Percentiles rank a stretch among this genome's conserved stretches.
Evolutionary conservation across 176 grass and related monocot genomes (phyloP).

Genomic region (Triticum urartu): DNA sequence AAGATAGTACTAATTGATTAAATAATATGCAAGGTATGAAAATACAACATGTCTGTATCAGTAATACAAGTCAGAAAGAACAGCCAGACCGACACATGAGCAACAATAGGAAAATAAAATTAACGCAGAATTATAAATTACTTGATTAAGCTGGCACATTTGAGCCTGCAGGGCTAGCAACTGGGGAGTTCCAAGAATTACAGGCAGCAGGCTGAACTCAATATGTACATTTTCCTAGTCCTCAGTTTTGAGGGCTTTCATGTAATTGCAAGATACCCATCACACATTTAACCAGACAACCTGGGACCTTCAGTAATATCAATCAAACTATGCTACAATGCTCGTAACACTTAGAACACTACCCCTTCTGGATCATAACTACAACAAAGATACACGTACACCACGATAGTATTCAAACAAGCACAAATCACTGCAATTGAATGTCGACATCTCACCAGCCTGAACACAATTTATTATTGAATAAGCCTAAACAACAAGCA

Average conservation of each 20-base stretch:
- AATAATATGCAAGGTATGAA: neutral
- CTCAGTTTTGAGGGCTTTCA: neutral
- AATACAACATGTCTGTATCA: neutral
- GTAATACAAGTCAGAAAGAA: neutral
- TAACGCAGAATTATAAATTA: too few relatives aligned
- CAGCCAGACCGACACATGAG: neutral
- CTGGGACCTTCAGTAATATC: neutral
- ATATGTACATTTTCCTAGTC: neutral
- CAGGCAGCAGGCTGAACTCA: neutral
- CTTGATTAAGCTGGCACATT: neutral
- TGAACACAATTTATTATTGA: neutral
- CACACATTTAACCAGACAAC: neutral
- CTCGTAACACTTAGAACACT: too few relatives aligned
- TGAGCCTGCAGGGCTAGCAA: too few relatives aligned
- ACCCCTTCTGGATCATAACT: neutral
- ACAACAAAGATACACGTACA: neutral
- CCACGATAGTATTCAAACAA: neutral
- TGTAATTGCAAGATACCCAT: neutral
- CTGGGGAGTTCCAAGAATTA: neutral
- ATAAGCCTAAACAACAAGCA: neutral
- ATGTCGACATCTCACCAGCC: neutral
- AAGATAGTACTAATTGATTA: neutral
- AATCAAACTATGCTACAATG: neutral
- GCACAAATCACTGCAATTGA: neutral
- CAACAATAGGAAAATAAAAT: neutral